Percentiles rank a stretch among this genome's conserved stretches.
Evolutionary conservation across 139 green algal genomes (phyloP).

Genomic region (Medakamo hakoo): DNA sequence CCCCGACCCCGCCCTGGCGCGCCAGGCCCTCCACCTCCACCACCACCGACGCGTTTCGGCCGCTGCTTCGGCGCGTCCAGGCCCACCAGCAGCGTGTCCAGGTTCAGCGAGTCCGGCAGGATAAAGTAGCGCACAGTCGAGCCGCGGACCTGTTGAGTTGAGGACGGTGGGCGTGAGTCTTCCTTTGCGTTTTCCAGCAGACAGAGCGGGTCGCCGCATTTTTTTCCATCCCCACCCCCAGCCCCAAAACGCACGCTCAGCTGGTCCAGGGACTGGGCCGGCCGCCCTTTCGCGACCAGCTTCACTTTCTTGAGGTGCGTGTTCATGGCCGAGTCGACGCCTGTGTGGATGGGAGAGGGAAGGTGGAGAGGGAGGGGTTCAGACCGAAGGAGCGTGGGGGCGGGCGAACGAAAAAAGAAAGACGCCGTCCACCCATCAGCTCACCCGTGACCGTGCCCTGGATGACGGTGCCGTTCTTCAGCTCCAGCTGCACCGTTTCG

Average conservation of each 20-base stretch:
- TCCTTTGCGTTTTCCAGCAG: too few relatives aligned
- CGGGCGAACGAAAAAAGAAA: background rate
- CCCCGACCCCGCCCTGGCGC: constrained; percentile 8
- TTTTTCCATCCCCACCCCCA: too few relatives aligned
- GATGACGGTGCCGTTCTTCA: constrained; percentile 95
- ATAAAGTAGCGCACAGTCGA: constrained; percentile 86
- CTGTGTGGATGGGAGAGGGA: constrained; percentile 26
- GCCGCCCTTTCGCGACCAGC: constrained; percentile 81
- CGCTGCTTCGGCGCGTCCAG: constrained; percentile 85
- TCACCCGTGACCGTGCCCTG: constrained; percentile 85
- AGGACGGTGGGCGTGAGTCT: too few relatives aligned
- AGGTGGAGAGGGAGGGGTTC: background rate
- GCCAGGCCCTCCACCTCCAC: constrained; percentile 7
- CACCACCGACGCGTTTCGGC: constrained; percentile 48
- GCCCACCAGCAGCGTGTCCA: constrained; percentile 96
- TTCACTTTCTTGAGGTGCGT: constrained; percentile 96
- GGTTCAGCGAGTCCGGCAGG: constrained; percentile 91
- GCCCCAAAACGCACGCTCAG: too few relatives aligned
- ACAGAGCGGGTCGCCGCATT: too few relatives aligned
- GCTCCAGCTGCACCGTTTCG: constrained; percentile 94
- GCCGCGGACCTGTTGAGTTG: too few relatives aligned
- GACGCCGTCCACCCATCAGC: constrained; percentile 1
- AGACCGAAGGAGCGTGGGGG: background rate
- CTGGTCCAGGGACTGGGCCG: constrained; percentile 69
- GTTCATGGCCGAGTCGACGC: constrained; percentile 99